Base-by-base conservation (phyloP, 73 alveolate genomes). In the Tetrahymena thermophila region DNA sequence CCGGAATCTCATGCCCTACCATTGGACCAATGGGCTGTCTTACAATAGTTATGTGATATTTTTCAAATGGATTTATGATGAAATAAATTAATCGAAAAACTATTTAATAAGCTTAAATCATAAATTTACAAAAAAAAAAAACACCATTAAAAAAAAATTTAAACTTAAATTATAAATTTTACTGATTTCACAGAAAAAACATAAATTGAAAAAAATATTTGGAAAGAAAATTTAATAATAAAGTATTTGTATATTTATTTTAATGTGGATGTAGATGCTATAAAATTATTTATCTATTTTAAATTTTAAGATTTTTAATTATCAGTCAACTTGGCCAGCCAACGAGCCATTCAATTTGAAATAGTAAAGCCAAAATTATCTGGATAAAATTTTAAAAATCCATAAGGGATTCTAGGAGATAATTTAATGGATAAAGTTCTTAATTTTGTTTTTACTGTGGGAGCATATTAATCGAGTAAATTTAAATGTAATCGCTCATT, bases 1-100 rank as follows among this genome's bases (percentile, higher is more conserved):
- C 95, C 96, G 95, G 95, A 94, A 94, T 85, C 96, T 94, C 93
- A 94, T 56, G 95, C 93, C 94, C 93, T 94, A 94, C 96, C 96
- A 13, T 94, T 94, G 93, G 94, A 94, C 96, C 93, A 94, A 94
- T 94, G 93, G 95, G 95, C 57, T 85, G 93, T 94, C 94, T 85
- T 85, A 85, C 58, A 38, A 42, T 38, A 23, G 34, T 42, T 85
- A 28, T 85, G 56, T 85, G n/a, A 37, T 85, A 38, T 85, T 85
- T 42, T 85, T 85, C 58, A 38, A 85, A 85, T 85, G 84, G 56
- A 85, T 85, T 85, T 71, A 71, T 71, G 89, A 71, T 71, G 89
- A 71, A 71, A 71, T 71, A 71, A 71, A 71, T 71, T 71, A 71
- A 71, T 71, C 35, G 3, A 71, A 71, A 71, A 71, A 28, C 89